Conservation (phyloP, 1,284 basidiomycete species). For the Malassezia restricta region DNA sequence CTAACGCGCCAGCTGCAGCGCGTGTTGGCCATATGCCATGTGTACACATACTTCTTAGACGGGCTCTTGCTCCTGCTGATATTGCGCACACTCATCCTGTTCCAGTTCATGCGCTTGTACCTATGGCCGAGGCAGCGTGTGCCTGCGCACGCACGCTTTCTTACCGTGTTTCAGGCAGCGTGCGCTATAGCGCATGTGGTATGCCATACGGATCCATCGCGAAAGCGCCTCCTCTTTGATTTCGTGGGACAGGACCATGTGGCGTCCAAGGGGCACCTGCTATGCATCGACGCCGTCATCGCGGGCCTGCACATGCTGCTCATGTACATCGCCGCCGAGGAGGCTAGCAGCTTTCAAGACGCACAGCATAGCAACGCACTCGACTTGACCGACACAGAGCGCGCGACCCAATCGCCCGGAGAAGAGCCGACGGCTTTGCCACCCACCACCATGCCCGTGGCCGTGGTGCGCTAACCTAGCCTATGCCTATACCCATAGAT, state of each 20-base stretch:
- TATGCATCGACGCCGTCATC: constrained; percentile 13
- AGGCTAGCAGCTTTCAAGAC: background rate
- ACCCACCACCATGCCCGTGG: constrained; percentile 1
- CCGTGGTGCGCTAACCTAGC: background rate
- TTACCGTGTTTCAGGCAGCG: background rate
- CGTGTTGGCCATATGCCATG: background rate
- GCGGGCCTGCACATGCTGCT: constrained; percentile 15
- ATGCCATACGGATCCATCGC: background rate
- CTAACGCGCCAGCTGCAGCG: constrained; percentile 5
- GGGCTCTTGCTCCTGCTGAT: constrained; percentile 1
- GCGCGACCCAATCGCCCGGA: background rate
- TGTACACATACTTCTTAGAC: constrained; percentile 13
- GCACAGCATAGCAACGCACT: background rate
- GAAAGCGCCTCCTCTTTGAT: constrained; percentile 12
- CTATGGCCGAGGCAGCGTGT: background rate
- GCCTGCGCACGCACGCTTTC: background rate
- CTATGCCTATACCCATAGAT: constrained; percentile 13
- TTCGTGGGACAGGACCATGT: constrained; percentile 9
- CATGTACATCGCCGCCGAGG: constrained; percentile 20
- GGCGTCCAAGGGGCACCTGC: constrained; percentile 19
- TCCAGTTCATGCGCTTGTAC: constrained; percentile 4
- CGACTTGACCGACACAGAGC: background rate
- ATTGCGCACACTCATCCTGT: background rate
- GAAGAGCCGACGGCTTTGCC: background rate
- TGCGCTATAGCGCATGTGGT: constrained; percentile 2